Evolutionary conservation across 2,329 filamentous ascomycete species (phyloP).

Genomic region (Fusarium xylarioides): DNA sequence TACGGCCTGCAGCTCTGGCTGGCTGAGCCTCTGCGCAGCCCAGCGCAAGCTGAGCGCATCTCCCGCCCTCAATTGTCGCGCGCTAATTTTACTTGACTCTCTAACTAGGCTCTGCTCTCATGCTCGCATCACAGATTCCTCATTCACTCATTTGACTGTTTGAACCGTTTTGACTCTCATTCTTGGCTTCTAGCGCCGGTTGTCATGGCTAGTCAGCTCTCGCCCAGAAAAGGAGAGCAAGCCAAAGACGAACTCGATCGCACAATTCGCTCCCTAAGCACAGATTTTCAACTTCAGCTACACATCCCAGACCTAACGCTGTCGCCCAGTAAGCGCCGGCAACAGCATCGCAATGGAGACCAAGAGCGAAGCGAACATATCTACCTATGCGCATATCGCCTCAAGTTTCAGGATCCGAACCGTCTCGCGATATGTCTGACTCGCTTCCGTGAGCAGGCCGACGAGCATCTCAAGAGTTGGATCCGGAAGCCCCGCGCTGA

Average conservation of each 20-base stretch:
- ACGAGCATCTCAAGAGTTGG: constrained; percentile 32
- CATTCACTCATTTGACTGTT: background rate
- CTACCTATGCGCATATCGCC: constrained; percentile 29
- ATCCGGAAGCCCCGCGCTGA: constrained; percentile 30
- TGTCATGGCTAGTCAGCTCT: constrained; percentile 24
- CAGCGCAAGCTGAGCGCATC: constrained; percentile 4
- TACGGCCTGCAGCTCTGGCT: background rate
- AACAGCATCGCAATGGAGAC: constrained; percentile 32
- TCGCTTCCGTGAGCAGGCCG: constrained; percentile 37
- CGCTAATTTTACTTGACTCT: background rate
- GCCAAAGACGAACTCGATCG: constrained; percentile 36
- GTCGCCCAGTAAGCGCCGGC: constrained; percentile 40
- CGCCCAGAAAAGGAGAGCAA: background rate
- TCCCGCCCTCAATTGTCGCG: background rate
- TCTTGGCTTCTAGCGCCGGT: constrained; percentile 1
- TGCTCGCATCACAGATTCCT: background rate
- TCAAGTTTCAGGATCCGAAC: constrained; percentile 33
- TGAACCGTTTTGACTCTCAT: background rate
- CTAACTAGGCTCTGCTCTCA: background rate
- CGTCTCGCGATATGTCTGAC: constrained; percentile 34
- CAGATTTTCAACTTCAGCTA: constrained; percentile 41
- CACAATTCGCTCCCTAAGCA: constrained; percentile 40
- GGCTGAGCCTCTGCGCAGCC: background rate
- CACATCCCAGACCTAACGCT: constrained; percentile 33
- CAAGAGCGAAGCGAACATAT: constrained; percentile 38